A percentile compares a stretch with the other conserved stretches of the same genome.
These are phyloP conservation scores for Stereocaulon alpinum DNA, from an alignment of 495 filamentous ascomycete genomes.

Conservation along the genomic window DNA sequence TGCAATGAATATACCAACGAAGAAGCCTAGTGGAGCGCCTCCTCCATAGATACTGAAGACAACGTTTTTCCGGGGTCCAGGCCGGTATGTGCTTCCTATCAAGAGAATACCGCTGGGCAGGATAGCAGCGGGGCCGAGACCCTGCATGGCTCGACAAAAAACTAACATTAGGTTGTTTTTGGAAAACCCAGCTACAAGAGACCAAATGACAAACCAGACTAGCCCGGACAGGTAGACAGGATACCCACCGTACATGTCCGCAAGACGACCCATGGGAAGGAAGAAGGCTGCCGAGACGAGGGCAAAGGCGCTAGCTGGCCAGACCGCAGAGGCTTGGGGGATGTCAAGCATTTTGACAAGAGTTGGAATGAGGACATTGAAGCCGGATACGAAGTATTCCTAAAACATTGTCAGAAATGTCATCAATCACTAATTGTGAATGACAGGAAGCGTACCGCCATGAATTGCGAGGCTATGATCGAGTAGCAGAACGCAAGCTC, in stretches of 20 bases:
- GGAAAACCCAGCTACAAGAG: constrained; percentile 62
- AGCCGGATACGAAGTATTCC: constrained; percentile 82
- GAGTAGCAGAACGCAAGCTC: constrained; percentile 66
- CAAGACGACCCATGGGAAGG: constrained; percentile 64
- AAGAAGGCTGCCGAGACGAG: constrained; percentile 65
- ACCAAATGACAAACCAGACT: constrained; percentile 64
- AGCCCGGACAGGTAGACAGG: constrained; percentile 56
- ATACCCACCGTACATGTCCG: constrained; percentile 72
- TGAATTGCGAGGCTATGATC: constrained; percentile 60
- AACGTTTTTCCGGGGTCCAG: constrained; percentile 76
- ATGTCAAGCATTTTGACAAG: constrained; percentile 54
- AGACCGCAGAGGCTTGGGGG: constrained; percentile 52
- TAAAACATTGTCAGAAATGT: constrained; percentile 12
- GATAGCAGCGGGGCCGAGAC: constrained; percentile 68
- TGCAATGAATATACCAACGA: constrained; percentile 70
- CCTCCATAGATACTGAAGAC: constrained; percentile 76
- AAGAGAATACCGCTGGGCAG: constrained; percentile 71
- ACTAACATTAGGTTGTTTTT: constrained; percentile 62
- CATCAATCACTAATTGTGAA: background rate
- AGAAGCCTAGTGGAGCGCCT: constrained; percentile 70
- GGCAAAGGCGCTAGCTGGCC: constrained; percentile 72
- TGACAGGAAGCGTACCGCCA: constrained; percentile 44
- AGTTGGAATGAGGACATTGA: constrained; percentile 69
- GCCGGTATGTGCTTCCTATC: constrained; percentile 69
- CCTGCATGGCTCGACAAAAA: constrained; percentile 66